Evolutionary conservation across 2,329 filamentous ascomycete species (phyloP).

Genomic region (Lasiodiplodia citricola): DNA sequence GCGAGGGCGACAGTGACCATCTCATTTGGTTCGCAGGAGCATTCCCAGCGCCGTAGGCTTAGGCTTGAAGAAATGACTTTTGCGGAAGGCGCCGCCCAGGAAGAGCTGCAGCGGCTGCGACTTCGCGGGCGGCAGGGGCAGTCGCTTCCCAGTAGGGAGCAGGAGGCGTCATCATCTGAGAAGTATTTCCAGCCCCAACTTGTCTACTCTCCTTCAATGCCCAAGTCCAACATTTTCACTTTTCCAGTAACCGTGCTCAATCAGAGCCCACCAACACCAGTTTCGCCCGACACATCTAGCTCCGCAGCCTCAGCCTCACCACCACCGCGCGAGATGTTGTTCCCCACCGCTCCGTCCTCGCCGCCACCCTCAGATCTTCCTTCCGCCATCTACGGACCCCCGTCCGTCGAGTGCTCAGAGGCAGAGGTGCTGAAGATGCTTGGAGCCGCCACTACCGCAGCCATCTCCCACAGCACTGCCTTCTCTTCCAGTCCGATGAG

Average conservation of each 20-base stretch:
- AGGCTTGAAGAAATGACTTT: neutral
- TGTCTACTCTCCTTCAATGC: neutral
- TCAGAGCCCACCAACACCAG: neutral
- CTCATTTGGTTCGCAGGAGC: neutral
- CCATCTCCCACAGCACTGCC: neutral
- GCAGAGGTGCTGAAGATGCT: neutral
- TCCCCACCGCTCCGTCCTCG: neutral
- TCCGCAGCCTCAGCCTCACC: neutral
- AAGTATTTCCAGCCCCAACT: neutral
- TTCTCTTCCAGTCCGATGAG: neutral
- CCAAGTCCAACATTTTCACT: neutral
- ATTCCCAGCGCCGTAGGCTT: neutral
- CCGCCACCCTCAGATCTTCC: neutral
- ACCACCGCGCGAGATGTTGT: neutral
- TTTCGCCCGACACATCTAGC: neutral
- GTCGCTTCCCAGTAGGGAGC: neutral
- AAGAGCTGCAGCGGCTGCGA: neutral
- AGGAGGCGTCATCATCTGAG: neutral
- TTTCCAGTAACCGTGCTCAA: neutral
- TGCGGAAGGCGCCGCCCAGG: neutral
- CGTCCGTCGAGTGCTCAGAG: neutral
- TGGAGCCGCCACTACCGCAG: neutral
- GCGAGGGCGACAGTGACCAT: neutral
- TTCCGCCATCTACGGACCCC: neutral
- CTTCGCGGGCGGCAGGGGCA: neutral